Base-by-base conservation (phyloP, 306 rosid genomes). In the Cucurbita maxima region DNA sequence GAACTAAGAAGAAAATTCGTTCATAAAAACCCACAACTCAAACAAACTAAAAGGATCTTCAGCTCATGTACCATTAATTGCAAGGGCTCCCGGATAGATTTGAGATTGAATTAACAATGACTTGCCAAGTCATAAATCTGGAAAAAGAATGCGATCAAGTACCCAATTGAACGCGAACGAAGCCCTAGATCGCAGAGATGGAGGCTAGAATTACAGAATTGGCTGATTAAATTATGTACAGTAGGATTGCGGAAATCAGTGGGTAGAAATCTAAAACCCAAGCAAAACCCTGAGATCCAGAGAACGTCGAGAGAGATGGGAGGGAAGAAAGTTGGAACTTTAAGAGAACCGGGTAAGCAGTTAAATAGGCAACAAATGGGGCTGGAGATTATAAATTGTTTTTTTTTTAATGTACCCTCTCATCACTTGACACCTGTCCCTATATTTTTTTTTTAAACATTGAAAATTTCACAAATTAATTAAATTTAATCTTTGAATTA, bases 211-310 rank as follows among this genome's bases (percentile, higher is more conserved):
- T 10, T 19, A 13, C 4, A 68, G 11, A 44, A 68, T 5, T 15
- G 10, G 16, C 6, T 12, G 19, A 45, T 15, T 63, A 5, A 10
- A 63, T 9, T n/a, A 38, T 62, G 30, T 61, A 14, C 25, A 16
- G 14, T 37, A 15, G 13, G 48, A 61, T 36, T 61, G 0, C 40
- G 63, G 63, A 62, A 20, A 40, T 0, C 12, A 5, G 38, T 12
- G 55, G 3, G 66, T 13, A 15, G 0, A 34, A 36, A 34, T 59
- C 40, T 20, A 66, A 66, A 44, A 66, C 54, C 72, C 54, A 44
- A 66, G 38, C 38, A 44, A 66, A 66, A 63, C 71, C 71, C 71
- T 63, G 71, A 38, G 71, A 63, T 63, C 71, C 16, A 66, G 55
- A 66, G 14, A 2, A 12, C n/a, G 54, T n/a, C 71, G 51, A 41